Conservation (phyloP, 495 filamentous ascomycete genomes). For the Daldinia loculata region DNA sequence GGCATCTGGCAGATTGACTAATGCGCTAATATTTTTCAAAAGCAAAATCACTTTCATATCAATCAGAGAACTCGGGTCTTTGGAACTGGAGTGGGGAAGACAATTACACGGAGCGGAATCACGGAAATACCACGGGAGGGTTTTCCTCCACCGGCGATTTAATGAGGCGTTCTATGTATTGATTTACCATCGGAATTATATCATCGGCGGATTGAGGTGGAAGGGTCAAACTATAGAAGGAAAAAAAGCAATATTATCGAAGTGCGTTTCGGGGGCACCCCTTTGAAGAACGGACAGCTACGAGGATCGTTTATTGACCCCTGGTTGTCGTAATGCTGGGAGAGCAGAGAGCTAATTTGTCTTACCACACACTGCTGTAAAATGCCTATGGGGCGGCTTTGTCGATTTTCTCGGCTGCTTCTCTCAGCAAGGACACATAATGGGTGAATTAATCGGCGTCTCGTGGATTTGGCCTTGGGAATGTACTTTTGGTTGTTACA, state of each 20-base stretch:
- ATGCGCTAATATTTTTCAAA: conserved; percentile 19
- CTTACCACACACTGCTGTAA: neutral
- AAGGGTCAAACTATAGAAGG: conserved; percentile 22
- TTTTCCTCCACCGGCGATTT: conserved; percentile 17
- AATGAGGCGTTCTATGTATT: conserved; percentile 24
- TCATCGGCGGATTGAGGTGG: conserved; percentile 14
- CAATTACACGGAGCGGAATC: conserved; percentile 25
- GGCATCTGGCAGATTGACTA: conserved; percentile 11
- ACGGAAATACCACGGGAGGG: conserved; percentile 27
- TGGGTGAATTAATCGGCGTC: neutral
- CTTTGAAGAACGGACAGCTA: neutral
- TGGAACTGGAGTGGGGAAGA: conserved; percentile 19
- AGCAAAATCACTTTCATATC: conserved; percentile 21
- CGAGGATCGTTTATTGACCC: conserved; percentile 1
- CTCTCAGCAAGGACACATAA: conserved; percentile 3
- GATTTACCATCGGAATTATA: conserved; percentile 28
- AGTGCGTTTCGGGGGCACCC: conserved; percentile 5
- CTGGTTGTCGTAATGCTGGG: conserved; percentile 3
- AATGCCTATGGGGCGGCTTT: neutral
- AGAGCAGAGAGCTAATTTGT: neutral
- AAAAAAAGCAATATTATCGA: conserved; percentile 36
- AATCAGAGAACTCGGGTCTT: conserved; percentile 8
- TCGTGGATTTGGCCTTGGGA: neutral
- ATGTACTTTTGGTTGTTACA: conserved; percentile 5
- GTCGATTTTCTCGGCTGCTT: neutral